These are phyloP conservation scores for Potentilla sterilis DNA, from an alignment of 306 rosid genomes.

Conservation along the genomic window DNA sequence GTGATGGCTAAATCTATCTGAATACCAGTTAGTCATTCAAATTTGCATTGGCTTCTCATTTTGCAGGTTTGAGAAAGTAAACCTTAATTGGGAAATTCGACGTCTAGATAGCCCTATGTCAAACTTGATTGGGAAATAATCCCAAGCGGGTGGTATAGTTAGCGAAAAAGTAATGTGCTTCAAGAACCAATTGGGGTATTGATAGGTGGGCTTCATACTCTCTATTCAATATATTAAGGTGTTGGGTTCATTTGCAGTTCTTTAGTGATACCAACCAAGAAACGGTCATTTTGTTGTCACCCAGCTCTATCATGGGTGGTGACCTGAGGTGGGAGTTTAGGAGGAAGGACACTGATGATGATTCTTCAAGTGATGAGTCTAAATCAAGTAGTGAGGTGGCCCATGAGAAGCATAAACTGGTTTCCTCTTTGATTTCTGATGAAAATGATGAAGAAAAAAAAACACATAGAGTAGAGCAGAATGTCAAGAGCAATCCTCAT, in stretches of 20 bases:
- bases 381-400: constrained; percentile 13
- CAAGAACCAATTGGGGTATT: background rate
- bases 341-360: constrained; percentile 20
- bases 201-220: background rate
- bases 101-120: background rate
- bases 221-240: background rate
- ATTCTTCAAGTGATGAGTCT: constrained; percentile 20
- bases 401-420: constrained; percentile 27
- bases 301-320: constrained; percentile 10
- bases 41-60: constrained; percentile 14
- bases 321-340: constrained; percentile 33
- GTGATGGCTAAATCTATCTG: background rate
- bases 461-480: constrained; percentile 9
- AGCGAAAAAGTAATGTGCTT: background rate
- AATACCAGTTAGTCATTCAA: constrained; percentile 11
- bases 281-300: constrained; percentile 10
- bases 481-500: background rate
- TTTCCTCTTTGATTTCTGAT: constrained; percentile 23
- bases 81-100: background rate
- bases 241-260: constrained; percentile 7
- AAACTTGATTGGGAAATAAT: background rate
- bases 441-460: constrained; percentile 19
- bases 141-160: background rate
- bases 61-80: constrained; percentile 16
- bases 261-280: background rate